Evolutionary conservation across 2,329 filamentous ascomycete genomes (phyloP), one percentile per base, ranked within the genome.

Genomic region (Talaromyces rugulosus): DNA sequence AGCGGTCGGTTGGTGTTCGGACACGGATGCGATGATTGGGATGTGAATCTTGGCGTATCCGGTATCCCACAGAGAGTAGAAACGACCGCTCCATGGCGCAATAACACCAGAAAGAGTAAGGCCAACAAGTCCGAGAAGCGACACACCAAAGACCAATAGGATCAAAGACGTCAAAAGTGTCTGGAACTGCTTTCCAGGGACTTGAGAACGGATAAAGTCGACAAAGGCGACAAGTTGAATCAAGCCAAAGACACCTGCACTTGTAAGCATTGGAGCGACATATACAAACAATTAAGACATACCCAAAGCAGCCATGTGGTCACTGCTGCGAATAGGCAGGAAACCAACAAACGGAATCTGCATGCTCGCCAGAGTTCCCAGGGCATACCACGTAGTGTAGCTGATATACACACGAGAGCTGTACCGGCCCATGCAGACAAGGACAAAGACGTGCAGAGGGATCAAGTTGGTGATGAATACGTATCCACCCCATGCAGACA

Each of bases 321-420:
- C 95, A 80, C 92, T 97, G 75, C 92, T 98, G 76, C 92, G 90
- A 73, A 99, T 92, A 28, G 95, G 94, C 79, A 96, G 80, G 82
- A 99, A 99, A 62, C 95, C 95, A 61, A 99, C 96, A 72, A 99
- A 99, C 3, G 95, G 95, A 81, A 99, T 95, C 79, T 99, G 95
- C 94, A 99, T 98, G 81, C 92, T 96, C 60, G 93, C 95, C 77
- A 99, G 79, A 66, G 95, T 98, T 63, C 96, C 95, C 40, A 99
- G 83, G 44, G 93, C 92, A 77, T 96, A 99, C 95, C 96, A 99
- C 1, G 94, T 98, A 51, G 91, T 96, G 78, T 99, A 99, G 74
- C 92, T 91, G 72, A 98, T 92, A 71, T 99, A 99, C 23, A 99
- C 82, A 63, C 95, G 87, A 63, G 90, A 89, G 82, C 93, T 98